Evolutionary conservation across 306 rosid genomes (phyloP), one percentile per base, ranked within the genome.

Genomic region (Ormosia emarginata): DNA sequence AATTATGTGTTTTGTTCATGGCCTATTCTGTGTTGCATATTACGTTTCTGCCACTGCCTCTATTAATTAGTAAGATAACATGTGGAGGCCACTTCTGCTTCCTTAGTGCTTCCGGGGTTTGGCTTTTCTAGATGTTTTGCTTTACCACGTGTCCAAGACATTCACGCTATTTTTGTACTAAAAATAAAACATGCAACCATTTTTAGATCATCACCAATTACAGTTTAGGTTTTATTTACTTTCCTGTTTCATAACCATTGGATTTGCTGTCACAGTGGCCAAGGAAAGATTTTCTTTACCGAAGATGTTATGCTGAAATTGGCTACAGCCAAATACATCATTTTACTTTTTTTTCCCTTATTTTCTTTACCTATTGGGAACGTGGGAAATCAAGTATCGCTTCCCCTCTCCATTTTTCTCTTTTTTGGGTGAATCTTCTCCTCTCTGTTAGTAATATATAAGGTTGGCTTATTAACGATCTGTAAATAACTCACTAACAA

Each of bases 1-100:
- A 17, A 89, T 95, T 74, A 50, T 86, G 89, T 93, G 99, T 71
- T 95, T 95, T 85, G 96, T 91, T 75, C 99, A 95, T 92, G 96
- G 71, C 66, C 80, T 93, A 68, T 90, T 95, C 85, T 82, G 81
- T 78, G 92, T 95, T 39, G 89, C 93, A 2, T 95, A 87, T 90
- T 95, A 92, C 87, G 84, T 90, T 75, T 83, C 94, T 85, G 73
- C 92, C 89, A 92, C 94, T 77, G 91, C 91, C 67, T 67, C 82
- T 46, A 10, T 53, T 75, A 50, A 80, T 53, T 90, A 91, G 77
- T 85, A 86, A 81, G 86, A 15, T 83, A 55, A 79, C 86, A 75
- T 67, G n/a, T 79, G 10, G 84, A 71, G 56, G 74, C 81, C 83
- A 66, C 67, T 79, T 53, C 24, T 75, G 12, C 58, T 14, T 65